Conservation (phyloP, 2,329 filamentous ascomycete genomes). For the Pestalotiopsis sp. region DNA sequence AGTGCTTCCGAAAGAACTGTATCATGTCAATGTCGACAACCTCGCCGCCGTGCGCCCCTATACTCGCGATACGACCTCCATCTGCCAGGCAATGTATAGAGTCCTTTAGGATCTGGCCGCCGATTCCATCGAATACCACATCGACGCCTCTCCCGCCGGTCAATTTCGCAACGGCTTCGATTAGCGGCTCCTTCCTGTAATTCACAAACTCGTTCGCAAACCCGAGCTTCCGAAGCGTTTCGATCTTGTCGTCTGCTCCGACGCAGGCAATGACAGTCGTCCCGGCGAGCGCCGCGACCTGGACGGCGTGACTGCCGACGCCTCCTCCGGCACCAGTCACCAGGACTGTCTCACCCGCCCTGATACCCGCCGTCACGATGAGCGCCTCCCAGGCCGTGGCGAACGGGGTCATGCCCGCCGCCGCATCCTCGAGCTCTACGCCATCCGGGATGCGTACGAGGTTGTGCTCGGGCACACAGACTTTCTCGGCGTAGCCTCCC, state of each 20-base stretch:
- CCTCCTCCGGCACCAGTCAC: constrained; percentile 4
- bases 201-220: constrained; percentile 7
- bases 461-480: constrained; percentile 2
- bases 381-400: constrained; percentile 8
- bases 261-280: not conserved
- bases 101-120: not conserved
- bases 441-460: constrained; percentile 3
- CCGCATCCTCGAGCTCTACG: not conserved
- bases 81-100: constrained; percentile 2
- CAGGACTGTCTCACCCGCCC: constrained; percentile 1
- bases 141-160: constrained; percentile 1
- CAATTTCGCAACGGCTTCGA: not conserved
- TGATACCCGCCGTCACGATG: constrained; percentile 1
- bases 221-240: not conserved
- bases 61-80: constrained; percentile 4
- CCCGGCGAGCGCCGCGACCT: constrained; percentile 10
- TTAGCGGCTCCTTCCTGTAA: constrained; percentile 2
- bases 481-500: constrained; percentile 4
- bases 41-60: constrained; percentile 10
- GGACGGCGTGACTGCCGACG: constrained; percentile 8
- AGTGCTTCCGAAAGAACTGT: constrained; percentile 10
- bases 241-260: constrained; percentile 5
- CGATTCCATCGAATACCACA: constrained; percentile 9
- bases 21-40: constrained; percentile 11
- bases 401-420: constrained; percentile 5